Evolutionary conservation across 768 basidiomycete genomes (phyloP), one percentile per base, ranked within the genome.

Genomic region (Lactarius vividus): DNA sequence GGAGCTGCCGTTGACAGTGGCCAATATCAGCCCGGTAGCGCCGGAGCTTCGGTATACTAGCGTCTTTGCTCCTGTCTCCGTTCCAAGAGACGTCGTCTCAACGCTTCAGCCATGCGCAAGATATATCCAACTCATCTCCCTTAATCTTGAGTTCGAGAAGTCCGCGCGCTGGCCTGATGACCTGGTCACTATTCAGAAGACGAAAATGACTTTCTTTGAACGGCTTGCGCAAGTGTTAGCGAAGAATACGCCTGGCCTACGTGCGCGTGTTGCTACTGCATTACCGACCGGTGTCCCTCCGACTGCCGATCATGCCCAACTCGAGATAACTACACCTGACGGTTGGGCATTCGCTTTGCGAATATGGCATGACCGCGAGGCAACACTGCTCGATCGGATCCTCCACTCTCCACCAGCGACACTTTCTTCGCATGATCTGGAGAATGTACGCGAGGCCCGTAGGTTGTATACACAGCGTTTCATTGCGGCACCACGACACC

Each of bases 91-190:
- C 6, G 76, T 86, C 23, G 79, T 81, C 7, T 73, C 83, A 5
- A 74, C 78, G 2, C 76, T 91, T 6, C 87, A 88, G 0, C 71
- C 77, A 1, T 84, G 84, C 61, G 85, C 90, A 11, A 83, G 85
- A 11, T 90, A 88, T 73, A 73, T 88, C 15, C 84, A 88, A 0
- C 81, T 84, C 3, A 89, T 94, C 69, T 84, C 90, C 16, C 78
- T 94, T 57, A 75, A 94, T 28, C 76, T 98, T 37, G 91, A 96
- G 74, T 97, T 98, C 71, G 96, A 98, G 74, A 91, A 89, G 67
- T 96, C 94, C 0, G 87, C 89, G 0, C 85, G 85, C 67, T 99
- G 97, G 97, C 96, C 97, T 0, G 96, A 98, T 72, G 94, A 98
- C 69, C 82, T 98, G 4, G 82, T 81, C 20, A 94, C 95, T 0